Conservation (phyloP, 164 flowering plant genomes). For the Stephania japonica region DNA sequence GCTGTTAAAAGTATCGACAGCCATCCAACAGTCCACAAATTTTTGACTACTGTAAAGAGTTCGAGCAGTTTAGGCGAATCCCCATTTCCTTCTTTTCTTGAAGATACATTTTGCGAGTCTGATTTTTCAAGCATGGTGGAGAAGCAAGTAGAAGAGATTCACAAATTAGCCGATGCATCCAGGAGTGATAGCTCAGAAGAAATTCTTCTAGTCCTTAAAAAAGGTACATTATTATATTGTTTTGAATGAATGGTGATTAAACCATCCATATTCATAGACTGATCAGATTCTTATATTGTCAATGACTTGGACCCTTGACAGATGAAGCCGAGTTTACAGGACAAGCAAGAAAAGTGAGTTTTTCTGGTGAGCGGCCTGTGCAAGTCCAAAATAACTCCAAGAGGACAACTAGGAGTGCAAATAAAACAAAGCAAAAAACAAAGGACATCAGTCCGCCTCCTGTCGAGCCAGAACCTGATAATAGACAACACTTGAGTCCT, state of each 20-base stretch:
- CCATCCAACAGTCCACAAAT: conserved; percentile 34
- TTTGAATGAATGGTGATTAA: background rate
- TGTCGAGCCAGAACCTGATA: conserved; percentile 12
- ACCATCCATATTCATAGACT: background rate
- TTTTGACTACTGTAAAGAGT: conserved; percentile 20
- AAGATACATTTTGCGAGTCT: conserved; percentile 19
- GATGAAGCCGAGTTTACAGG: conserved; percentile 16
- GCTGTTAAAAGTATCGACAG: conserved; percentile 20
- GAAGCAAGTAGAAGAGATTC: conserved; percentile 34
- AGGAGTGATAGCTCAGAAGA: conserved; percentile 16
- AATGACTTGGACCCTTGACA: conserved; percentile 5
- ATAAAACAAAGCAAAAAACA: conserved; percentile 12
- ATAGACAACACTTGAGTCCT: conserved; percentile 32
- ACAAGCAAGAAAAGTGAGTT: conserved; percentile 7
- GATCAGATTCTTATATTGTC: background rate
- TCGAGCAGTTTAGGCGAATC: conserved; percentile 10
- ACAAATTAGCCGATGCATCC: conserved; percentile 22
- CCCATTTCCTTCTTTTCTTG: conserved; percentile 12
- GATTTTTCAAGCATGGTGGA: conserved; percentile 28
- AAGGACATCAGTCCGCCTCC: conserved; percentile 8
- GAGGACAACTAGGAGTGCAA: conserved; percentile 21
- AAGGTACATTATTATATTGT: conserved; percentile 8
- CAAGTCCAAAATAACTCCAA: conserved; percentile 13
- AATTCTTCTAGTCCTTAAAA: conserved; percentile 16
- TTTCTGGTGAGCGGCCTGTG: conserved; percentile 10